Base-by-base conservation (phyloP, 1,284 basidiomycete species). In the Cryptococcus hybrid region DNA sequence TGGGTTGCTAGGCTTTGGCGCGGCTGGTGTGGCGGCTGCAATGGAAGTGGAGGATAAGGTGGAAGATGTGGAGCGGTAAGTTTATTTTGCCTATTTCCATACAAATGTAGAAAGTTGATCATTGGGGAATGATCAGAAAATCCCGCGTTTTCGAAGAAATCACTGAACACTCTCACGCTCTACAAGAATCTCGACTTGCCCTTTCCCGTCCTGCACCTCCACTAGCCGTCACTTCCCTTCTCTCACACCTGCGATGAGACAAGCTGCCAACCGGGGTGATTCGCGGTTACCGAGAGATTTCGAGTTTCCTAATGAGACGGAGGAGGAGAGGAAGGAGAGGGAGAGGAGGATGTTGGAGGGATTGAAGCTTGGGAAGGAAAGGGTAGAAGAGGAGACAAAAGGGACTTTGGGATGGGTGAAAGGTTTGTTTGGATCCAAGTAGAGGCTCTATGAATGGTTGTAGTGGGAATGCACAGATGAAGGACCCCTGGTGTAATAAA, bases 1-100 rank as follows among this genome's bases (percentile, higher is more conserved):
- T 51, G 58, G 58, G 24, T 47, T 63, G 24, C 30, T 63, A 5
- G 61, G 58, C 12, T 63, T 63, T 38, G 58, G 58, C 7, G 57
- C 58, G 13, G 61, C 58, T 11, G 61, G 61, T 18, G 43, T 59
- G 18, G 61, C 61, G 15, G 61, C 61, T 49, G 53, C 56, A 13
- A 63, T 63, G 61, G 61, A 63, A 48, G 61, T 63, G 9, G 57
- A 60, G n/a, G 57, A 57, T 11, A 60, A 60, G 51, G 58, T 63
- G 34, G 45, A 57, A 24, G 61, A 63, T 63, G 58, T 55, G 11
- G 52, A 57, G 30, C 49, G 61, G 61, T 63, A 50, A 56, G 61
- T 37, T 13, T 18, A 18, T 18, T 18, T 18, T 18, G 18, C 34
- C 3, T 18, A 7, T 45, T 37, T n/a, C 5, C 39, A 24, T 39